Evolutionary conservation across 176 grass and related monocot genomes (phyloP), one percentile per base, ranked within the genome.

Genomic region (Carex littledalei): DNA sequence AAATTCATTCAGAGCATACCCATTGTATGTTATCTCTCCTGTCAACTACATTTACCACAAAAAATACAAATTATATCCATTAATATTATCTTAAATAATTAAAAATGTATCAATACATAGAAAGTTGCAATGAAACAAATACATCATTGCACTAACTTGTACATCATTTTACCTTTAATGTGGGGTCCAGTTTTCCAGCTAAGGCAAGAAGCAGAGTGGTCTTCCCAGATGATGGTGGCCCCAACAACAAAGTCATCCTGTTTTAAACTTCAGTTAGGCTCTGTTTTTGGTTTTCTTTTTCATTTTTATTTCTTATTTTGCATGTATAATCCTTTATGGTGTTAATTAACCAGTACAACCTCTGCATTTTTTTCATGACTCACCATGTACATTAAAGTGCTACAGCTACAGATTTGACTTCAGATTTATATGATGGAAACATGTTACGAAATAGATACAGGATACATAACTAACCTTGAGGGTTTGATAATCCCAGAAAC

Each of bases 141-240:
- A 49, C 4, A 8, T 11, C 11, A 47, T 72, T 22, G 8, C 68
- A 72, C 6, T 39, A 47, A 21, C 2, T 47, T 72, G 18, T 15
- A 4, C 4, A 21, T 29, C n/a, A 62, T 13, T 6, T 49, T 29
- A 55, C 62, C 85, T 61, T 89, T 32, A 99, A 87, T 77, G 85
- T 8, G 26, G 87, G 87, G 85, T 95, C 96, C 6, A 99, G 88
- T 87, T 99, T 99, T 10, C 96, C 93, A 26, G 96, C 96, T 50
- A 99, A 86, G 0, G 96, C 90, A 9, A 99, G 88, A 53, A 99
- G 83, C 73, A 99, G 90, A 0, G 93, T 99, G 0, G 96, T 99
- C 88, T 99, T 99, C 71, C 96, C 96, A 17, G 96, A 99, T 62
- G 96, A 99, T 18, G 96, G 96, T 18, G 96, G 96, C 29, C 96